Evolutionary conservation across 2,329 filamentous ascomycete genomes (phyloP).

Genomic region (Thelonectria rubi): DNA sequence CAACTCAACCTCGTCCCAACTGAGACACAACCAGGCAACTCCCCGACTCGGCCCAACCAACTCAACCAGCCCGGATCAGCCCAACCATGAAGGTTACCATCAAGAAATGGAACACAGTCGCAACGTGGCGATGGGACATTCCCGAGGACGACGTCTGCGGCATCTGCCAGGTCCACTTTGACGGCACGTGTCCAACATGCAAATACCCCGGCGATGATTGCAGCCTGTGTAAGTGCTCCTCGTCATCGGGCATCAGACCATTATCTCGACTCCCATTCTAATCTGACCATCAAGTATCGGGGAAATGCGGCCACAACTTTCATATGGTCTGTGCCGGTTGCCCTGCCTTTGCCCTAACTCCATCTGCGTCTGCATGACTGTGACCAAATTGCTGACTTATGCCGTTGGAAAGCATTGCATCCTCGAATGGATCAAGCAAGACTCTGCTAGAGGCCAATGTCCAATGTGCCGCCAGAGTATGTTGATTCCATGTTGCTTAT

Average conservation of each 20-base stretch:
- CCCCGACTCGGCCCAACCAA: constrained; percentile 9
- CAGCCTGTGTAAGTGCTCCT: constrained; percentile 74
- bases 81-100: constrained; percentile 90
- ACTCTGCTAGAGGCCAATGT: constrained; percentile 90
- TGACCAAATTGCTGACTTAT: constrained; percentile 31
- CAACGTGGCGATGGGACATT: constrained; percentile 97
- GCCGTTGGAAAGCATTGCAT: constrained; percentile 80
- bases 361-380: constrained; percentile 8
- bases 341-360: neutral
- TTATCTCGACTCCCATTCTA: constrained; percentile 29
- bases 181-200: constrained; percentile 97
- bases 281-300: constrained; percentile 73
- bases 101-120: constrained; percentile 91
- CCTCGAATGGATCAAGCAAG: constrained; percentile 93
- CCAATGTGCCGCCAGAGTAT: constrained; percentile 97
- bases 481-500: constrained; percentile 34
- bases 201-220: constrained; percentile 98
- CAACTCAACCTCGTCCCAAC: neutral
- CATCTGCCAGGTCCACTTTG: constrained; percentile 97
- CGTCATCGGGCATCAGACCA: constrained; percentile 24
- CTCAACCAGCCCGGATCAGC: no score
- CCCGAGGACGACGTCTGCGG: constrained; percentile 97
- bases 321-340: constrained; percentile 76
- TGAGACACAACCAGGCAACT: neutral
- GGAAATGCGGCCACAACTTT: constrained; percentile 97